Base-by-base conservation (phyloP, 2,329 filamentous ascomycete species). In the Ascomycota sp. region DNA sequence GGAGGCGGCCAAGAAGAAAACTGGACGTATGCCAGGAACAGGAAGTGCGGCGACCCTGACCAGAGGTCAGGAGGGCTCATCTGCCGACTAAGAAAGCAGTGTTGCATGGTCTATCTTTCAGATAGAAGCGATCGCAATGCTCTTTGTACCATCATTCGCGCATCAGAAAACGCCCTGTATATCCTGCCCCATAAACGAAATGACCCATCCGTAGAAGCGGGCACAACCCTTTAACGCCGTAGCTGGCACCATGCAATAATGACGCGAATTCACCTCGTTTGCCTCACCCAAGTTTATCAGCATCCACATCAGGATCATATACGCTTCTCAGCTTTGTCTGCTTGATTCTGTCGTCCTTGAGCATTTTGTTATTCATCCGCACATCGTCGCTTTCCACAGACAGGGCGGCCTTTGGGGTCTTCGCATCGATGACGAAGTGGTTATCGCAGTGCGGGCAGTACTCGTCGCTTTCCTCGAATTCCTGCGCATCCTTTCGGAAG, bases 391-490 rank as follows among this genome's bases (percentile, higher is more conserved):
- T 80, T 60, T 98, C 89, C 34, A 98, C 68, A 43, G 84, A 72
- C 34, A 98, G 58, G 27, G 77, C 68, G 8, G 84, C 69, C 56
- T 91, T 79, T 16, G 89, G 81, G 5, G 76, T 80, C 44, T 77
- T 57, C 34, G 89, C 91, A 5, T 95, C 84, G 41, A 98, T 64
- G 29, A 98, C 78, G 50, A 84, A 98, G 57, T 98, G 91, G 59
- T 98, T 98, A 53, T 98, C 89, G 62, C 89, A 98, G 60, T 93
- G 81, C 16, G 89, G 91, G 62, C 89, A 98, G 65, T 92, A 98
- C 55, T 98, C 91, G 59, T 98, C 89, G 52, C 80, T 76, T 45
- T 98, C 89, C 45, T 98, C 89, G 47, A 92, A 93, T 53, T 92
- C 80, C 42, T 71, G 61, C 31, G 77, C 77, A 47, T 98, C 81